Base-by-base conservation (phyloP, 2,329 filamentous ascomycete species). In the Fusarium begoniae region DNA sequence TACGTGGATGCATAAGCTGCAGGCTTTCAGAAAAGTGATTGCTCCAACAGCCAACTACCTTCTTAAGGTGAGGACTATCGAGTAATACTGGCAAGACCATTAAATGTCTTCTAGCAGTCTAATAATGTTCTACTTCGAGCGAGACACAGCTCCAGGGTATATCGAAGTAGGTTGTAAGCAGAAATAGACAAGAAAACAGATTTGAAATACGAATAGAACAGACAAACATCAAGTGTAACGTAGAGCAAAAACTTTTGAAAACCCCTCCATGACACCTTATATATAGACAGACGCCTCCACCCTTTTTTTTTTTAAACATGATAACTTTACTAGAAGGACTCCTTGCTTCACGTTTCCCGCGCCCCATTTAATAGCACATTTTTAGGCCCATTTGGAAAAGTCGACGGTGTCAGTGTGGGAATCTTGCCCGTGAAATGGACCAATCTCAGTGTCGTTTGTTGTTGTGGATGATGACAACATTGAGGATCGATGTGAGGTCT, bases 401-500 rank as follows among this genome's bases (percentile, higher is more conserved):
- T 83, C 83, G 22, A 83, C 80, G 48, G 82, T 82, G 53, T 84
- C 82, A 18, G 82, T 75, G 30, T 82, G 72, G 7, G 80, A 77
- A 63, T 82, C 81, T 6, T 76, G 66, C 14, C 76, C 77, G 40
- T 77, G 80, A 18, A 65, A 35, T n/a, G 79, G 75, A 7, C 79
- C 82, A 32, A 85, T 80, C 77, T 91, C 90, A 3, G 88, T 88
- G 63, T 89, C 88, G 62, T 87, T 87, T 11, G 87, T 87, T 17
- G 87, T 86, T 4, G 85, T 85, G 15, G 85, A 86, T 37, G 86
- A 87, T n/a, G 83, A 85, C 11, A 90, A 80, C 72, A 88, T 84
- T n/a, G 88, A 90, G 11, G 88, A 89, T 47, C 90, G 85, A 66
- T 91, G 89, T 59, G 88, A 90, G 15, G 81, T 84, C 73, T 87